Evolutionary conservation across 2,329 filamentous ascomycete species (phyloP), one percentile per base, ranked within the genome.

Genomic region (Alternaria sp.): DNA sequence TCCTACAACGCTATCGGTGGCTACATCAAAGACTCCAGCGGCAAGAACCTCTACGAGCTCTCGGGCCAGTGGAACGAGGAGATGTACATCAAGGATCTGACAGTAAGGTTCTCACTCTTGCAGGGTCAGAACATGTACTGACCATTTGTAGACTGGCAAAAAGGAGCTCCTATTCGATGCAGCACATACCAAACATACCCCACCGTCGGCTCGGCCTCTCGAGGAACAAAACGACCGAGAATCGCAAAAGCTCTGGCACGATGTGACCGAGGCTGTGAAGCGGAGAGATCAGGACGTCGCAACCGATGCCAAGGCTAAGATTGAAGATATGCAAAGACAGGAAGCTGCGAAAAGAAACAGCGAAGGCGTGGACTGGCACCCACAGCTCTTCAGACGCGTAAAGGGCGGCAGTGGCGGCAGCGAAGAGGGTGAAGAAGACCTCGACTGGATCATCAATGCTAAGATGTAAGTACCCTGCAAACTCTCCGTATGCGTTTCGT

Each of bases 1-100:
- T 96, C 92, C 2, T 99, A 99, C 82, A 97, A 99, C 76, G 93
- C 94, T 41, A 97, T 99, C 73, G 94, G 93, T 9, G 96, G 96
- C 9, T 89, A 86, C 44, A 97, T 99, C 82, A 97, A 91, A 81
- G 93, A 94, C 71, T 89, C 90, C 76, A 94, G 92, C 0, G 94
- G 93, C 33, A 94, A 97, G 79, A 82, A 90, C 7, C 85, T 97
- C n/a, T 98, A 89, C 75, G 96, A 99, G 79, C 85, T 99, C 7
- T 96, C 76, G 5, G 96, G 96, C 1, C 84, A 95, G 59, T 99
- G 96, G 96, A 96, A 91, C 71, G 92, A 93, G 60, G 93, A 98
- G 78, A 99, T 99, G 95, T 90, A 87, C 70, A 91, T 97, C 75
- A 97, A 94, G 79, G 87, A 97, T 76, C 78, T 94, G 66, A 87